Evolutionary conservation across 1,284 basidiomycete genomes (phyloP), one percentile per base, ranked within the genome.

Genomic region (Ustilago sp.): DNA sequence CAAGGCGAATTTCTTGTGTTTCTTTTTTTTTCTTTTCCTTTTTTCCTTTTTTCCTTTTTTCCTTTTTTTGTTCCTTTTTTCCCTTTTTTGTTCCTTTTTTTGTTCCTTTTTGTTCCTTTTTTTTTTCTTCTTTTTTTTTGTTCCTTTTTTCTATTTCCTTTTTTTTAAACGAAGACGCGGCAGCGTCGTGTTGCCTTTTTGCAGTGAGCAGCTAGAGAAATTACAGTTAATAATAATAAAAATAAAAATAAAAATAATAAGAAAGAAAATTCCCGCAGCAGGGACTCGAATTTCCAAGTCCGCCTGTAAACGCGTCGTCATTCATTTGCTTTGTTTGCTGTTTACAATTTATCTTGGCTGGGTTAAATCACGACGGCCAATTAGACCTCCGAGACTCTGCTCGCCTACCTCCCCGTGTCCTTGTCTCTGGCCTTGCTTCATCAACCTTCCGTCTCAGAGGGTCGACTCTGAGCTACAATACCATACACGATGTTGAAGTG

Each of bases 281-380:
- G 23, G 23, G 23, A 28, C 23, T 28, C 23, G 23, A 28, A 28
- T 3, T 51, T 51, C 50, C n/a, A 51, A 51, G 28, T 31, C 50
- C 50, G 50, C 50, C 23, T 51, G 23, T 51, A 51, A 11, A 31
- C 36, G 53, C 53, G 35, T 54, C 53, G 53, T 54, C 53, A 54
- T 54, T 54, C 11, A 17, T 31, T 28, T 28, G 23, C 31, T 50
- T 38, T 38, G 13, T 38, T 38, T 38, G 39, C 15, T 17, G 17
- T 41, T 41, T 41, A 2, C 13, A 9, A 9, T 38, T 38, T 38
- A 9, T 38, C 36, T 41, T 3, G 13, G 13, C 11, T 15, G 8
- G 7, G n/a, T 45, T 5, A 19, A 41, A 13, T 17, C 17, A 45
- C 43, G 19, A 19, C 19, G 43, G 43, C 43, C 43, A 45, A 45